Evolutionary conservation across 176 grass and related monocot genomes (phyloP).

Genomic region (Rhynchospora pubera): DNA sequence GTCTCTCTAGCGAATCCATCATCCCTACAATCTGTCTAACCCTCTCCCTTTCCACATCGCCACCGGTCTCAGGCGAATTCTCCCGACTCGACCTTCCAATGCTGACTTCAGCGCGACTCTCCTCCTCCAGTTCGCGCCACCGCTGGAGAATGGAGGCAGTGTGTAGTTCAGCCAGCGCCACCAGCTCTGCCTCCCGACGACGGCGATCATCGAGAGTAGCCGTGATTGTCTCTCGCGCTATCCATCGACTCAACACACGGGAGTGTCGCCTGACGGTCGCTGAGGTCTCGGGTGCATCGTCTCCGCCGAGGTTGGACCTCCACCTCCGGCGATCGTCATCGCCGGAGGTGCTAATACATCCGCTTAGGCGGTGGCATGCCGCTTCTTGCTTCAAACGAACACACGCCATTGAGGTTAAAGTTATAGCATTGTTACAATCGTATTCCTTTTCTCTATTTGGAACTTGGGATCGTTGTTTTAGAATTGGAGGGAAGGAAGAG

Average conservation of each 20-base stretch:
- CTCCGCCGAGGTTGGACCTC: conserved; percentile 2
- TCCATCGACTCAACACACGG: conserved; percentile 59
- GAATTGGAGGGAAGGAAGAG: background rate
- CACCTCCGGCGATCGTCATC: conserved; percentile 27
- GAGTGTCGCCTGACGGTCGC: conserved; percentile 23
- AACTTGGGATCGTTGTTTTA: background rate
- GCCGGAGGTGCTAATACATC: background rate
- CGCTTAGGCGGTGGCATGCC: background rate
- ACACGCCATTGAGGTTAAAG: background rate
- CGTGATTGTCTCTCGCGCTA: conserved; percentile 60
- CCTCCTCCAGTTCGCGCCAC: conserved; percentile 39
- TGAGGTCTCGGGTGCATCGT: conserved; percentile 31
- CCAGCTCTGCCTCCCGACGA: conserved; percentile 76
- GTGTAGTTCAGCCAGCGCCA: conserved; percentile 81
- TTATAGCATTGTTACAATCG: background rate
- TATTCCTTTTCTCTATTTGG: background rate
- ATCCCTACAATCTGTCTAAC: conserved; percentile 74
- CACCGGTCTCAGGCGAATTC: conserved; percentile 24
- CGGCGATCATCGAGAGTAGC: conserved; percentile 65
- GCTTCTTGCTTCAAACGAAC: background rate
- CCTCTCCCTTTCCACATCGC: conserved; percentile 22
- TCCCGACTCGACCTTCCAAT: conserved; percentile 26
- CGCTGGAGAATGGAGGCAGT: conserved; percentile 86
- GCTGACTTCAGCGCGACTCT: conserved; percentile 25
- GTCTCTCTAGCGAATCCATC: conserved; percentile 25